Conservation (phyloP, 805 yeast genomes). For the Saccharomycopsis sp. region DNA sequence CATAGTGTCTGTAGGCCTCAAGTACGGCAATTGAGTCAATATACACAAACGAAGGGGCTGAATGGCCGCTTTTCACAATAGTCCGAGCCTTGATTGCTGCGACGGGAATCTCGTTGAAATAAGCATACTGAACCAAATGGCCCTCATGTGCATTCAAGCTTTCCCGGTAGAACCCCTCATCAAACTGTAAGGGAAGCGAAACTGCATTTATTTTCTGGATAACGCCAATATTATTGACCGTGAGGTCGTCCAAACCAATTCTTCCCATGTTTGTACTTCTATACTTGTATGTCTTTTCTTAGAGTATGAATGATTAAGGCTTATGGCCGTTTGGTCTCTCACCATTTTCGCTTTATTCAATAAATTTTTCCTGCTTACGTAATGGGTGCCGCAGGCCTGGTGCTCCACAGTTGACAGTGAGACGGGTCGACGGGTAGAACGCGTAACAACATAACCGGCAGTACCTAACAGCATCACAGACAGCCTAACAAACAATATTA, state of each 20-base stretch:
- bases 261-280: not conserved
- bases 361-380: too few relatives aligned
- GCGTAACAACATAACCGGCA: too few relatives aligned
- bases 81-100: conserved; percentile 63
- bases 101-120: conserved; percentile 71
- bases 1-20: conserved; percentile 51
- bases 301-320: too few relatives aligned
- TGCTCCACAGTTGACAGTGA: too few relatives aligned
- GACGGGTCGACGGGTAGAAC: too few relatives aligned
- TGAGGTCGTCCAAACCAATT: conserved; percentile 44
- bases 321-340: too few relatives aligned
- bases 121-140: conserved; percentile 34
- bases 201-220: conserved; percentile 50
- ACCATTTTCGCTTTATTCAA: too few relatives aligned
- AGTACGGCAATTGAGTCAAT: conserved; percentile 66
- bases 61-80: conserved; percentile 33
- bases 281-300: too few relatives aligned
- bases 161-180: conserved; percentile 34
- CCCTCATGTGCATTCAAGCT: conserved; percentile 1
- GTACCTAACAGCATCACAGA: too few relatives aligned
- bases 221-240: conserved; percentile 52
- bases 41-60: conserved; percentile 47
- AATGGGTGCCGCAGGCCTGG: too few relatives aligned
- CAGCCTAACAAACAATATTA: too few relatives aligned
- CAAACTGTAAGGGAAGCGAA: conserved; percentile 45